Evolutionary conservation across 352 stramenopile species (phyloP).

Genomic region (Peronosclerospora sorghi): DNA sequence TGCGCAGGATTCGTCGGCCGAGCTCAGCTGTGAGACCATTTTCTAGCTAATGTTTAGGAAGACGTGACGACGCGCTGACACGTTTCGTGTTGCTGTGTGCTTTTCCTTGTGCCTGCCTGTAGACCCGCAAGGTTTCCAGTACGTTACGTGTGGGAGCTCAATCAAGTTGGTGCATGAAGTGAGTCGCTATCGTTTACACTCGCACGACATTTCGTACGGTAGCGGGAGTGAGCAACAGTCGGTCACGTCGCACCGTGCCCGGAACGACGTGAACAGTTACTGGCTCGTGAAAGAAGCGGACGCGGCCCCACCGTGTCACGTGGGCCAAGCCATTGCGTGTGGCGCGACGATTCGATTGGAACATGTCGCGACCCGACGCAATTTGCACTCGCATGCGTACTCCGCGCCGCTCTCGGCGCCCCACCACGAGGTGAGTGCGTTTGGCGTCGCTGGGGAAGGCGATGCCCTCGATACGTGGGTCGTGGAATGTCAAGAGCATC

Average conservation of each 20-base stretch:
- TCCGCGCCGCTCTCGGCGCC: constrained; percentile 46
- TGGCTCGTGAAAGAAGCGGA: constrained; percentile 81
- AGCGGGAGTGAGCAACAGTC: constrained; percentile 74
- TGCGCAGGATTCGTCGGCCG: constrained; percentile 49
- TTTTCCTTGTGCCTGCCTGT: neutral
- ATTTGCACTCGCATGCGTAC: constrained; percentile 71
- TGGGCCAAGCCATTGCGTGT: constrained; percentile 50
- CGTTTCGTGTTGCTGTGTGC: too few relatives aligned
- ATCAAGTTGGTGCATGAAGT: constrained; percentile 75
- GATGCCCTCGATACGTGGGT: constrained; percentile 62
- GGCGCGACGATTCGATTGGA: constrained; percentile 59
- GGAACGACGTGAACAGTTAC: constrained; percentile 80
- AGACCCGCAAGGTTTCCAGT: constrained; percentile 68
- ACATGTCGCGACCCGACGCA: constrained; percentile 62
- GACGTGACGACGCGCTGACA: too few relatives aligned
- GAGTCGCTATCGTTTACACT: constrained; percentile 71
- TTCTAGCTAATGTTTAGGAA: too few relatives aligned
- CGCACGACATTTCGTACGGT: constrained; percentile 73
- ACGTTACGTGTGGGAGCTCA: constrained; percentile 74
- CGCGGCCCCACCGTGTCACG: constrained; percentile 25
- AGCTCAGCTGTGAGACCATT: constrained; percentile 56
- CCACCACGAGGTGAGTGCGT: constrained; percentile 67
- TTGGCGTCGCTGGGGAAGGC: constrained; percentile 69
- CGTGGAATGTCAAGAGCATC: constrained; percentile 58
- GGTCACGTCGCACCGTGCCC: constrained; percentile 49